A percentile compares a stretch with the other conserved stretches of the same genome.
Evolutionary conservation across 768 basidiomycete genomes (phyloP).

Genomic region (Rhodosporidiobolus sp.): DNA sequence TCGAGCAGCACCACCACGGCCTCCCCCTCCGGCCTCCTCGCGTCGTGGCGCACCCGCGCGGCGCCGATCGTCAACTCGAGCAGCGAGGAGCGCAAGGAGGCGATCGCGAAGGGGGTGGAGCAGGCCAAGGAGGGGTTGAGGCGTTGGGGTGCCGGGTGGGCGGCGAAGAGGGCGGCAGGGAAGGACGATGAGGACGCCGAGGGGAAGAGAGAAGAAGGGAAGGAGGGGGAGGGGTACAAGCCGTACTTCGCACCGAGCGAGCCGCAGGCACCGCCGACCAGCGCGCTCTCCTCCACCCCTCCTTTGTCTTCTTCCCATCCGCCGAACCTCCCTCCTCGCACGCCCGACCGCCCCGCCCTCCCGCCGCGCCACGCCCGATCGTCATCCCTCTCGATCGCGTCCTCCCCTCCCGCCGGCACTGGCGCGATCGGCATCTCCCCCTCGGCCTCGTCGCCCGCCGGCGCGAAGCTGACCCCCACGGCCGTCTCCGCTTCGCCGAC

Average conservation of each 20-base stretch:
- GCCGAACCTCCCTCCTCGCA: too few relatives aligned
- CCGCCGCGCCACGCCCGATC: too few relatives aligned
- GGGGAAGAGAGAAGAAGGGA: background rate
- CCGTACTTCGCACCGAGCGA: background rate
- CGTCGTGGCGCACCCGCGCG: conserved; percentile 64
- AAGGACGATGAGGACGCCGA: background rate
- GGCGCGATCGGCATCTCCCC: background rate
- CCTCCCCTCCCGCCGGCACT: background rate
- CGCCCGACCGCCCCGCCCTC: too few relatives aligned
- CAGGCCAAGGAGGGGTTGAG: conserved; percentile 76
- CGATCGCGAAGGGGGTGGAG: conserved; percentile 66
- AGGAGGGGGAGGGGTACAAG: background rate
- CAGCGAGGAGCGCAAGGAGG: conserved; percentile 65
- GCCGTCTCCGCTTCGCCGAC: too few relatives aligned
- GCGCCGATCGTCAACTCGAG: conserved; percentile 29
- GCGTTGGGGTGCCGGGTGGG: conserved; percentile 86
- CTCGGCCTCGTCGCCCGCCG: background rate
- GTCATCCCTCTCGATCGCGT: too few relatives aligned
- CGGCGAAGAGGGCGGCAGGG: conserved; percentile 48
- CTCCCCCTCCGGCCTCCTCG: conserved; percentile 56
- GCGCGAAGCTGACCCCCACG: too few relatives aligned
- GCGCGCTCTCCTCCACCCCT: background rate
- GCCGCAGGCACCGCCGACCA: background rate
- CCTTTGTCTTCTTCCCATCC: too few relatives aligned
- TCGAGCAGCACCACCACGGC: background rate